These are phyloP conservation scores for Moricandia arvensis DNA, from an alignment of 345 rosid genomes.

Conservation along the genomic window DNA sequence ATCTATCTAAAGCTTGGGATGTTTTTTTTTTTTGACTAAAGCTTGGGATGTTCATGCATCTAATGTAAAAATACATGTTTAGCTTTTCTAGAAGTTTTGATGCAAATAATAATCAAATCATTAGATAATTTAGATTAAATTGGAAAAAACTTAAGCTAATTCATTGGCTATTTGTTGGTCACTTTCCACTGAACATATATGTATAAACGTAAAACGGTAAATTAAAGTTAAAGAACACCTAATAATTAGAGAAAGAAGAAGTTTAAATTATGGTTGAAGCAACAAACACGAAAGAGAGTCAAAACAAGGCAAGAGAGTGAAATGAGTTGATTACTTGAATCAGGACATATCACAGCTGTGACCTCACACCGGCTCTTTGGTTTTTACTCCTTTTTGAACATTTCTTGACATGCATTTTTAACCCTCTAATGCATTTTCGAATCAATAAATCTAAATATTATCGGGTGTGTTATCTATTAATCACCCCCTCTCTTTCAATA, in stretches of 20 bases:
- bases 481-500: no score
- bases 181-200: not conserved
- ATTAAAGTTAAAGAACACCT: not conserved
- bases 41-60: conserved; percentile 36
- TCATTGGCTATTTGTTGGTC: not conserved
- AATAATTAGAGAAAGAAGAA: not conserved
- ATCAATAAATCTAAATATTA: not conserved
- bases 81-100: conserved; percentile 11
- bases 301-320: conserved; percentile 10
- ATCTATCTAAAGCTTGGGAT: not conserved
- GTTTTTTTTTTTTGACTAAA: conserved; percentile 8
- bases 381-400: conserved; percentile 8
- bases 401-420: conserved; percentile 16
- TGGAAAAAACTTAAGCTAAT: not conserved
- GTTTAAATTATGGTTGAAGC: conserved; percentile 23
- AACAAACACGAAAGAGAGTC: conserved; percentile 7
- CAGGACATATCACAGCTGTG: conserved; percentile 31
- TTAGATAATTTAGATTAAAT: not conserved
- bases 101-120: not conserved
- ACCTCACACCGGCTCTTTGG: conserved; percentile 28
- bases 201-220: not conserved
- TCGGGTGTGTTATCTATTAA: not conserved
- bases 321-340: conserved; percentile 31
- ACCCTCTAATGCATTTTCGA: conserved; percentile 1
- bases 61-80: conserved; percentile 15